phyloP scores from a whole-genome alignment of 2,329 filamentous ascomycete species.

The Microsporum canis region DNA sequence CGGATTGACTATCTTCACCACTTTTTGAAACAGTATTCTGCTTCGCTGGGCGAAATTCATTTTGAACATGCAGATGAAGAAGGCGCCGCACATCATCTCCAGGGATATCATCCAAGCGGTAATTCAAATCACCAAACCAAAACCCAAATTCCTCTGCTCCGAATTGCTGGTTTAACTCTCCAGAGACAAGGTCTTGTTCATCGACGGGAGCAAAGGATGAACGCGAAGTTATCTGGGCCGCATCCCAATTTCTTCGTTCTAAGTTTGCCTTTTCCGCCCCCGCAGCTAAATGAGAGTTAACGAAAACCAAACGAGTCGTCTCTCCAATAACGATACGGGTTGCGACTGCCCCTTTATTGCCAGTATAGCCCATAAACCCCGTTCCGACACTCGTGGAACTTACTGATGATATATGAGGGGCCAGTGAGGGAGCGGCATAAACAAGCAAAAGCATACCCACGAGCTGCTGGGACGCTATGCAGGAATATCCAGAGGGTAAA shows the following conservation, averaged over 20 bases:
- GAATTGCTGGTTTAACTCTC: constrained; percentile 49
- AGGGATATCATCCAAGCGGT: constrained; percentile 75
- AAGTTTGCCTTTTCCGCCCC: constrained; percentile 66
- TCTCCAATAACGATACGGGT: constrained; percentile 77
- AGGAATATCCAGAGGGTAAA: constrained; percentile 63
- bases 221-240: constrained; percentile 61
- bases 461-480: constrained; percentile 72
- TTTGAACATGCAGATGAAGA: constrained; percentile 56
- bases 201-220: constrained; percentile 69
- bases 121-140: constrained; percentile 95
- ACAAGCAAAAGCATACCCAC: constrained; percentile 74
- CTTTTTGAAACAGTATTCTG: constrained; percentile 1
- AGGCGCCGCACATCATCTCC: constrained; percentile 81
- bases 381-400: constrained; percentile 78
- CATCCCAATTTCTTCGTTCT: constrained; percentile 84
- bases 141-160: constrained; percentile 90
- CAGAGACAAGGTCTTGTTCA: constrained; percentile 49
- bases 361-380: constrained; percentile 82
- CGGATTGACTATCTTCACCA: constrained; percentile 10
- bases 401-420: constrained; percentile 63
- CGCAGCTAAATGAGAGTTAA: constrained; percentile 85
- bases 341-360: constrained; percentile 86
- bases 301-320: constrained; percentile 75
- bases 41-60: constrained; percentile 15
- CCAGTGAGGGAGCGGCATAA: constrained; percentile 69